These are phyloP conservation scores for Plantago elongata DNA, from an alignment of 257 asterid genomes.

Conservation along the genomic window DNA sequence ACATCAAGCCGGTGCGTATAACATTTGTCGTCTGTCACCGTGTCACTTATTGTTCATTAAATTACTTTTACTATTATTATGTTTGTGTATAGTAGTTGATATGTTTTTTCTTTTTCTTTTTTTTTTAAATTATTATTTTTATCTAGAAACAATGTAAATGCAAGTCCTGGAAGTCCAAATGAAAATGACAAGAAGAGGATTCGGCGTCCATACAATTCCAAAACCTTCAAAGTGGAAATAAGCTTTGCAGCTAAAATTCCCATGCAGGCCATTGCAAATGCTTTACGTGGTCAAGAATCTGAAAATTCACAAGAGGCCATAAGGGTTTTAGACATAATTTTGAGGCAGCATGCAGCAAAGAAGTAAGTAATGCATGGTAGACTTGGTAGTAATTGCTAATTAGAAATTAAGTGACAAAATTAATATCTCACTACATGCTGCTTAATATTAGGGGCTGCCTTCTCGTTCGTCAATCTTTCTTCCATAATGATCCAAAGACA, in stretches of 20 bases:
- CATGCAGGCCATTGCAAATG: slow-evolving; percentile 77
- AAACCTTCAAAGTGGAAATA: slow-evolving; percentile 78
- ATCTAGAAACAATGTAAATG: slow-evolving; percentile 65
- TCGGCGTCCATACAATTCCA: slow-evolving; percentile 65
- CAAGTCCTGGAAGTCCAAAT: slow-evolving; percentile 64
- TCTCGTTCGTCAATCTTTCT: slow-evolving; percentile 79
- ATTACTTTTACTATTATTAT: not conserved
- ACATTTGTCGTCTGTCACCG: no score
- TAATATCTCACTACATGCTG: slow-evolving; percentile 5
- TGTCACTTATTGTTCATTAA: not conserved
- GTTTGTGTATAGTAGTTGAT: not conserved
- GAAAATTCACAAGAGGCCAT: slow-evolving; percentile 82
- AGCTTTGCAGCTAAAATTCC: slow-evolving; percentile 85
- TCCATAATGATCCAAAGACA: slow-evolving; percentile 62
- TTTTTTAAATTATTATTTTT: no score
- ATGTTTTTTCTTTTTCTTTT: not conserved
- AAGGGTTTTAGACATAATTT: slow-evolving; percentile 78
- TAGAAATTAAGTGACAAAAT: slow-evolving; percentile 1
- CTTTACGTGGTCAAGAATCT: slow-evolving; percentile 81
- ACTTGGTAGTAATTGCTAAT: not conserved
- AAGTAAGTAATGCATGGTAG: slow-evolving; percentile 50
- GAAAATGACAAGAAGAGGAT: slow-evolving; percentile 59
- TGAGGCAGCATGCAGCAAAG: slow-evolving; percentile 96
- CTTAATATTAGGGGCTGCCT: slow-evolving; percentile 66
- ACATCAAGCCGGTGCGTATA: slow-evolving; percentile 56